Evolutionary conservation across 306 rosid genomes (phyloP), one percentile per base, ranked within the genome.

Genomic region (Adenanthera pavonina): DNA sequence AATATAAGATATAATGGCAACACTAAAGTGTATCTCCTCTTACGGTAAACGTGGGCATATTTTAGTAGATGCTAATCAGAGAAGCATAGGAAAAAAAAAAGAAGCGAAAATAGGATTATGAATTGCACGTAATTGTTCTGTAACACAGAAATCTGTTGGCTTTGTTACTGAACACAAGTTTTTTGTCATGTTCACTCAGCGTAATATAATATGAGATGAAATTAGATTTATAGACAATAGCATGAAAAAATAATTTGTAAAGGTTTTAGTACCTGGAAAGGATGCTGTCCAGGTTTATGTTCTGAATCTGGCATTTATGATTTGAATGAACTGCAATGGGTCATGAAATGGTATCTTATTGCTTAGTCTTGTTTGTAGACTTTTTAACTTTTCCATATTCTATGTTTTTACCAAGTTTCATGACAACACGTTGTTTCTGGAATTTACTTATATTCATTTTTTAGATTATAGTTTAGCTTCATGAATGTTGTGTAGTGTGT

Each of bases 401-500:
- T 40, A 9, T 5, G 0, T 2, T 35, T 64, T 14, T 64, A 34
- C 11, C 2, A 35, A 64, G 36, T 16, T 64, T 64, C 68, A 64
- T 11, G 53, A 2, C 40, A 56, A 38, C 57, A 66, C 54, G 59
- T 38, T 56, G 17, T 72, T 53, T 66, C 7, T 46, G 77, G 48
- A 36, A 48, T 69, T n/a, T 53, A 16, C 10, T 38, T 49, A 8
- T 53, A 19, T 51, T 43, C 36, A 43, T 56, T 8, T 61, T 25
- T 36, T 30, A 17, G 30, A 11, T 73, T 9, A 14, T 47, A 14
- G 34, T 48, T 73, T 75, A 60, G 60, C 34, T 8, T 71, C 41
- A 14, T 17, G 35, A 20, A 15, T 70, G 40, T 36, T 82, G 57
- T 80, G 84, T 87, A 96, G 99, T 86, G 99, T 96, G 20, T 96